These are phyloP conservation scores for Torulaspora franciscae DNA, from an alignment of 805 yeast species.

Conservation along the genomic window DNA sequence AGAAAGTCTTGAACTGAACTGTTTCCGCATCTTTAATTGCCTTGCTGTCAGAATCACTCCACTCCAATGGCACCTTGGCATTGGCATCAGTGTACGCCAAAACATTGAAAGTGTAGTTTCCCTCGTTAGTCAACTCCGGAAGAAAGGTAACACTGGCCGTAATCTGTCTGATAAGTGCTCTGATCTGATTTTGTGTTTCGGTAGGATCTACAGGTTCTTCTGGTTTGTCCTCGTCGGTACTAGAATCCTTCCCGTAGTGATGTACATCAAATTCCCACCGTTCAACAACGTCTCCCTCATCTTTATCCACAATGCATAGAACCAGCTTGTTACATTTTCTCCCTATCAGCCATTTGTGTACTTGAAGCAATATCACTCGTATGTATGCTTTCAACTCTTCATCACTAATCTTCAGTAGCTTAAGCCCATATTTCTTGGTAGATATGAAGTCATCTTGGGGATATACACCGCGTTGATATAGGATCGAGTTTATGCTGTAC, in stretches of 20 bases:
- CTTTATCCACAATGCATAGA: slow-evolving; percentile 66
- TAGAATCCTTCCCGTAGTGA: slow-evolving; percentile 21
- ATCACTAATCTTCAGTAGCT: slow-evolving; percentile 64
- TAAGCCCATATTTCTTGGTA: slow-evolving; percentile 74
- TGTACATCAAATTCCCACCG: slow-evolving; percentile 80
- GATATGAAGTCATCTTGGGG: slow-evolving; percentile 80
- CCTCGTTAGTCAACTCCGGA: slow-evolving; percentile 59
- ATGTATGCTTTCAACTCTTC: slow-evolving; percentile 72
- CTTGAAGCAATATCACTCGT: slow-evolving; percentile 58
- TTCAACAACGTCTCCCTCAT: slow-evolving; percentile 64
- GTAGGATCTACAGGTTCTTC: slow-evolving; percentile 31
- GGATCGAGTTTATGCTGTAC: slow-evolving; percentile 70
- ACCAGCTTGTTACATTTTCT: slow-evolving; percentile 65
- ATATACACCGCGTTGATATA: slow-evolving; percentile 86
- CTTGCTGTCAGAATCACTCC: slow-evolving; percentile 74
- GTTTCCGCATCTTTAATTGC: slow-evolving; percentile 55
- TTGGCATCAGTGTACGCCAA: slow-evolving; percentile 72
- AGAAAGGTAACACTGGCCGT: slow-evolving; percentile 83
- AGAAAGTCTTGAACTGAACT: slow-evolving; percentile 64
- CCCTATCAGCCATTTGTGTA: slow-evolving; percentile 67
- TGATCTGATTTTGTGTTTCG: slow-evolving; percentile 69
- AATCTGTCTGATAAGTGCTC: slow-evolving; percentile 79
- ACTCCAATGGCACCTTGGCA: slow-evolving; percentile 67
- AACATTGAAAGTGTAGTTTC: slow-evolving; percentile 72
- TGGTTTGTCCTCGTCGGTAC: slow-evolving; percentile 6